Percentiles rank a stretch among this genome's conserved stretches.
phyloP scores from a whole-genome alignment of 2,329 filamentous ascomycete genomes.

The Alternaria tenuissima region DNA sequence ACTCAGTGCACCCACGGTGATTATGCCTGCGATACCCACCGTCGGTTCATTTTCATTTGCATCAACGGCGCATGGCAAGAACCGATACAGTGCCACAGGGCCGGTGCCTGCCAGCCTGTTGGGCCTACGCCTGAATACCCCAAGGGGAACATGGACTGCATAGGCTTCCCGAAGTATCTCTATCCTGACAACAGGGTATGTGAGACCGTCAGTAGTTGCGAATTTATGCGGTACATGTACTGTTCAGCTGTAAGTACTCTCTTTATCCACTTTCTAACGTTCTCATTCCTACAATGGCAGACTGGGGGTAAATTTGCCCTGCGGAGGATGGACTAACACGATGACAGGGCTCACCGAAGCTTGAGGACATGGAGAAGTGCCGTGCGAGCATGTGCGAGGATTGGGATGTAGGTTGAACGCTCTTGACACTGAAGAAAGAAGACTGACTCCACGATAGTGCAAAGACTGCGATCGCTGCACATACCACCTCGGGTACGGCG shows the following conservation, averaged over 20 bases:
- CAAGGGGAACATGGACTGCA: not conserved
- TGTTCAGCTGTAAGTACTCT: not conserved
- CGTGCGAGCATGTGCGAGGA: constrained; percentile 8
- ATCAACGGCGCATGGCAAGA: not conserved
- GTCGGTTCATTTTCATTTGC: not conserved
- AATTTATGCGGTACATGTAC: constrained; percentile 2
- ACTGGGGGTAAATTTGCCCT: not conserved
- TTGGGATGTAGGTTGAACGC: constrained; percentile 5
- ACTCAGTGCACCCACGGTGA: not conserved
- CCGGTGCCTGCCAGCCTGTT: not conserved
- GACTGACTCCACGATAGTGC: constrained; percentile 6
- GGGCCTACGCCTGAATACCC: constrained; percentile 4
- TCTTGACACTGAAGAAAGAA: not conserved
- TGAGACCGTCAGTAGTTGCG: constrained; percentile 1
- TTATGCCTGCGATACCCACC: not conserved
- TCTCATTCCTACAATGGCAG: not conserved
- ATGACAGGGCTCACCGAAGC: not conserved
- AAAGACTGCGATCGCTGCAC: constrained; percentile 16
- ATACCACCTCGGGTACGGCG: constrained; percentile 3
- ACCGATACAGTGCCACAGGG: not conserved
- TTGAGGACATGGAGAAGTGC: not conserved
- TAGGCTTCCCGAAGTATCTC: not conserved
- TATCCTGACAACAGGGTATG: not conserved
- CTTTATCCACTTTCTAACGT: not conserved
- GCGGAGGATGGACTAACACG: not conserved